Evolutionary conservation across 805 yeast species (phyloP).

Genomic region (Barnettozyma californica): DNA sequence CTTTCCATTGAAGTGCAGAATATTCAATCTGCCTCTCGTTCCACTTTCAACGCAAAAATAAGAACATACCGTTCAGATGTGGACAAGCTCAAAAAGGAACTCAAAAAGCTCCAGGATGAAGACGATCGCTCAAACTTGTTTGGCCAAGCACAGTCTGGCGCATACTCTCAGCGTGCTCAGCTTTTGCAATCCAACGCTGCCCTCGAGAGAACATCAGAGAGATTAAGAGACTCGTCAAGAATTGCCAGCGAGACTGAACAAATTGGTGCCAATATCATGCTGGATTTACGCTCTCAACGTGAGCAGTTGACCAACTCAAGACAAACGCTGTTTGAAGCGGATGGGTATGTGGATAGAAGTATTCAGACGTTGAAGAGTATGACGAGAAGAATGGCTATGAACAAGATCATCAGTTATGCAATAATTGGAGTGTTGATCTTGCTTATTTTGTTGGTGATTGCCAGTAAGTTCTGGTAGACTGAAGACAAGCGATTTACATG

Average conservation of each 20-base stretch:
- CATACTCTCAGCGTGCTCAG: constrained; percentile 73
- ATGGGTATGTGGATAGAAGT: constrained; percentile 85
- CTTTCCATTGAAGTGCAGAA: constrained; percentile 83
- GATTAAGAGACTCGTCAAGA: constrained; percentile 82
- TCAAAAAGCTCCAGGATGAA: constrained; percentile 57
- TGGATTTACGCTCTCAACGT: constrained; percentile 85
- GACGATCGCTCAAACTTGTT: constrained; percentile 70
- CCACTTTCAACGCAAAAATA: constrained; percentile 66
- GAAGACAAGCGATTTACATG: neutral
- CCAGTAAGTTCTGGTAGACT: constrained; percentile 58
- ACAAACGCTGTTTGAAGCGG: constrained; percentile 84
- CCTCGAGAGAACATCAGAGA: constrained; percentile 74
- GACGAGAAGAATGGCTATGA: constrained; percentile 91
- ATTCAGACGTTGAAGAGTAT: constrained; percentile 80
- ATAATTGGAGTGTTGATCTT: constrained; percentile 83
- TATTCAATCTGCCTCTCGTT: constrained; percentile 67
- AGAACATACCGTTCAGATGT: constrained; percentile 63
- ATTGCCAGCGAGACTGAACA: constrained; percentile 89
- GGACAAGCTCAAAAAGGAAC: constrained; percentile 51
- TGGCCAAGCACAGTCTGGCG: constrained; percentile 39
- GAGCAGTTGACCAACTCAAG: constrained; percentile 87
- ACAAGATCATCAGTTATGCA: constrained; percentile 83
- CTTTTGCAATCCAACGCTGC: constrained; percentile 73
- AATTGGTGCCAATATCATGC: constrained; percentile 85
- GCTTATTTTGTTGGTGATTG: constrained; percentile 75